Conservation (phyloP, 2,329 filamentous ascomycete species). For the Niveomyces coronatus region DNA sequence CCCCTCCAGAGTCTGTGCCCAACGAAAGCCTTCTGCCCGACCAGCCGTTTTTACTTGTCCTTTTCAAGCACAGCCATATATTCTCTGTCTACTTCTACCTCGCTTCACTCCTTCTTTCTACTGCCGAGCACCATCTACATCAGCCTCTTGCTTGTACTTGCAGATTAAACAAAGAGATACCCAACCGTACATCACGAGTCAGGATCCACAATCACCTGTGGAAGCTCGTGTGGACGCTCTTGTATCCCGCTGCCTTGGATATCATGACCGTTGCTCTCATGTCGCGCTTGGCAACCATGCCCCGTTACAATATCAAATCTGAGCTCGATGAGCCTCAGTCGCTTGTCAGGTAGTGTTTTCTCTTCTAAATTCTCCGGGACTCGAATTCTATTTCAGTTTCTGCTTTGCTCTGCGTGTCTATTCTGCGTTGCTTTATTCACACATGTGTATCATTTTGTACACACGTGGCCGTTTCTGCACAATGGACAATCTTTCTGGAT, state of each 20-base stretch:
- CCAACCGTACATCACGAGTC: conserved; percentile 8
- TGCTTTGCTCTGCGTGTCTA: conserved; percentile 4
- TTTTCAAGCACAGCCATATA: conserved; percentile 10
- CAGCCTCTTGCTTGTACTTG: conserved; percentile 1
- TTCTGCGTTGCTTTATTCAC: neutral
- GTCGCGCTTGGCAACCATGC: conserved; percentile 39
- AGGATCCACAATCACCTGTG: conserved; percentile 6
- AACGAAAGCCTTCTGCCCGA: conserved; percentile 12
- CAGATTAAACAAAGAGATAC: conserved; percentile 4
- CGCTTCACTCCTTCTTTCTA: conserved; percentile 12
- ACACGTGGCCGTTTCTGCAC: conserved; percentile 10
- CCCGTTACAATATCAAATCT: conserved; percentile 40
- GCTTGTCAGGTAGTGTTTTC: conserved; percentile 52
- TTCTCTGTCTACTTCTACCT: conserved; percentile 11
- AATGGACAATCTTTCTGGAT: too few species aligned
- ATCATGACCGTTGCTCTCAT: conserved; percentile 39
- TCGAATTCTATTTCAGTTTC: conserved; percentile 21
- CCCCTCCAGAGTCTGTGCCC: conserved; percentile 25
- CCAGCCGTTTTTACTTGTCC: conserved; percentile 12
- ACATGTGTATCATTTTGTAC: conserved; percentile 6
- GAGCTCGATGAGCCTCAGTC: conserved; percentile 51
- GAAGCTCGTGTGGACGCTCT: conserved; percentile 6
- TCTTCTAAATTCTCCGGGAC: conserved; percentile 30
- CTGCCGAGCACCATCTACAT: conserved; percentile 3
- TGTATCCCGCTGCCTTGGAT: conserved; percentile 25